Evolutionary conservation across 179 eudicot species (phyloP).

Genomic region (Beta corolliflora): DNA sequence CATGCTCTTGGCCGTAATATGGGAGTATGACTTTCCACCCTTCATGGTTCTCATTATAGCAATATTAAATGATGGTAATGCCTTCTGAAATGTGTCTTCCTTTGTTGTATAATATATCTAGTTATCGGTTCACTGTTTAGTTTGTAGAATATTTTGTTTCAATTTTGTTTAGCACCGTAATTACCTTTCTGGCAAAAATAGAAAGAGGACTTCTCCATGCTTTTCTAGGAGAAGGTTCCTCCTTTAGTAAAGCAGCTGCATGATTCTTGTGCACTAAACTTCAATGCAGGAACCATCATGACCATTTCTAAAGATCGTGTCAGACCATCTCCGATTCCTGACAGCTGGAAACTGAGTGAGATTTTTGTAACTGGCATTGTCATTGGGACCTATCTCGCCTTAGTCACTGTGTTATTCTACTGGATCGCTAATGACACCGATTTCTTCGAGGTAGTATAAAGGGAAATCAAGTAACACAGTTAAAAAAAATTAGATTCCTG

Average conservation of each 20-base stretch:
- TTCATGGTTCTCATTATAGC: conserved; percentile 87
- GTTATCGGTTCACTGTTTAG: background rate
- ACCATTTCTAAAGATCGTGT: conserved; percentile 79
- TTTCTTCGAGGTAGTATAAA: conserved; percentile 54
- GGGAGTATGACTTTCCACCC: conserved; percentile 88
- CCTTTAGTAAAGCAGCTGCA: background rate
- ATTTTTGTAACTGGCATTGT: conserved; percentile 68
- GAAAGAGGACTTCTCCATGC: background rate
- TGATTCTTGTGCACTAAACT: conserved; percentile 12
- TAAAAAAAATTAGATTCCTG: background rate
- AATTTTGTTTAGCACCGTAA: background rate
- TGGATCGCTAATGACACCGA: conserved; percentile 47
- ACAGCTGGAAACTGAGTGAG: conserved; percentile 83
- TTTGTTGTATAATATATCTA: background rate
- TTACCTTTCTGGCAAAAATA: background rate
- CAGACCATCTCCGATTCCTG: conserved; percentile 72
- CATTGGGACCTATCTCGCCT: conserved; percentile 75
- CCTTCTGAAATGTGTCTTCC: conserved; percentile 10
- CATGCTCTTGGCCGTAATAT: conserved; percentile 66
- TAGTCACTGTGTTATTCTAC: conserved; percentile 68
- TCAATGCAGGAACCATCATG: conserved; percentile 71
- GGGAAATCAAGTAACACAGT: background rate
- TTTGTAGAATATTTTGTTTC: background rate
- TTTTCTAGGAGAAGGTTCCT: background rate
- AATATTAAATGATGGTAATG: conserved; percentile 74